Conservation (phyloP, 2,329 filamentous ascomycete genomes). For the Lachnum nothofagi region DNA sequence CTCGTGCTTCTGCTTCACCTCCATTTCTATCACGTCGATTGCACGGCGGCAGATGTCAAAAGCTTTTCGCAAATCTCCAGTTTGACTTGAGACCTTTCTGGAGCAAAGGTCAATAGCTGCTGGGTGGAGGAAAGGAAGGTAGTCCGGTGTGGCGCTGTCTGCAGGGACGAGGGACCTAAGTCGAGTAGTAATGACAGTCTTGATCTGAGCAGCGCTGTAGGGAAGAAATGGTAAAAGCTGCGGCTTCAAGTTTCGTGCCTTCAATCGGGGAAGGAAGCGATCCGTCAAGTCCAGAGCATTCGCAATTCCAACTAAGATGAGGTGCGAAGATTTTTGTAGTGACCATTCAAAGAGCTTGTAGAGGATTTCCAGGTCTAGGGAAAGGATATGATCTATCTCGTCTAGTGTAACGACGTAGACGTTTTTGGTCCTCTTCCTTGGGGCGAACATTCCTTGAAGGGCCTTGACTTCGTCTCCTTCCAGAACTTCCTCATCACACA, state of each 20-base stretch:
- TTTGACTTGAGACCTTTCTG: constrained; percentile 90
- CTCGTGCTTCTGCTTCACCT: constrained; percentile 70
- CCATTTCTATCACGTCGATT: constrained; percentile 81
- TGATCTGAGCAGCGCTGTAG: constrained; percentile 83
- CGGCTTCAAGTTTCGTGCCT: constrained; percentile 86
- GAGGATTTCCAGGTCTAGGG: constrained; percentile 79
- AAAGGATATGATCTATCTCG: constrained; percentile 91
- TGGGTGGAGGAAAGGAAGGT: constrained; percentile 85
- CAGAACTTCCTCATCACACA: constrained; percentile 56
- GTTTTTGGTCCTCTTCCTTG: constrained; percentile 49
- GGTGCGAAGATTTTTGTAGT: constrained; percentile 69
- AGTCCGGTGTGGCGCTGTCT: constrained; percentile 49
- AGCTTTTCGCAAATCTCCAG: constrained; percentile 87
- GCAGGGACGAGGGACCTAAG: constrained; percentile 67
- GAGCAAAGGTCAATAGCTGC: constrained; percentile 90
- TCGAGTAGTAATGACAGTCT: constrained; percentile 76
- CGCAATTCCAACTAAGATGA: constrained; percentile 86
- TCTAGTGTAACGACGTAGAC: constrained; percentile 84
- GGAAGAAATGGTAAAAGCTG: constrained; percentile 86
- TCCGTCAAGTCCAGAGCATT: constrained; percentile 95
- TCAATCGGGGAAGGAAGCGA: constrained; percentile 86
- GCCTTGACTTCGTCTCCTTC: constrained; percentile 64
- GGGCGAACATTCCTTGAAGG: constrained; percentile 66
- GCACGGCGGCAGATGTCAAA: constrained; percentile 90
- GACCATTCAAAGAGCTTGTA: constrained; percentile 98